These are phyloP conservation scores for Linderniella brevidens DNA, from an alignment of 257 asterid genomes.

Conservation along the genomic window DNA sequence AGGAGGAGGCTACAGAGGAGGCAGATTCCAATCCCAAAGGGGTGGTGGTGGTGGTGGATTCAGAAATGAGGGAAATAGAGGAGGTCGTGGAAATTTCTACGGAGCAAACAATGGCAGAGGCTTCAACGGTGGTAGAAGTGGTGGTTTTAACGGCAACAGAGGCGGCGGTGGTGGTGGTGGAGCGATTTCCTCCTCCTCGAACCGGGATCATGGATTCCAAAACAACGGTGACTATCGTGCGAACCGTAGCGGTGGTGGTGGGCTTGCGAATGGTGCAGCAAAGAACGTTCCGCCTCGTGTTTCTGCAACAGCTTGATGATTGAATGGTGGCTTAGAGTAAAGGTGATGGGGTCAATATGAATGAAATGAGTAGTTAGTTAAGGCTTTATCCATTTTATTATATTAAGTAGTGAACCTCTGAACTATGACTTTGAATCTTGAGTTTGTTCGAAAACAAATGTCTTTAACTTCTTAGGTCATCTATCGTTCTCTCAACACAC, in stretches of 20 bases:
- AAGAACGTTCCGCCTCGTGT: slow-evolving; percentile 42
- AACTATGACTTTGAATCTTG: too few species aligned
- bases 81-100: slow-evolving; percentile 67
- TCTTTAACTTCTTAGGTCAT: too few species aligned
- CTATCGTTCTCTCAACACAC: too few species aligned
- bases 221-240: too few species aligned
- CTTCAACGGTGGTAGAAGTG: slow-evolving; percentile 20
- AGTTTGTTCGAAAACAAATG: too few species aligned
- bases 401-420: too few species aligned
- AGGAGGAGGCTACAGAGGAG: slow-evolving; percentile 24
- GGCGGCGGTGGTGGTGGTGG: background rate
- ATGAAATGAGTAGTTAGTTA: too few species aligned
- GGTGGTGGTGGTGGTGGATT: slow-evolving; percentile 43
- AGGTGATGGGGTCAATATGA: too few species aligned
- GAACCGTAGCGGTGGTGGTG: slow-evolving; percentile 23
- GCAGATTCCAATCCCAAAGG: slow-evolving; percentile 37
- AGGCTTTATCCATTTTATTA: too few species aligned
- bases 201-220: too few species aligned
- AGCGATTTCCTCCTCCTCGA: background rate
- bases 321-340: background rate
- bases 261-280: slow-evolving; percentile 34
- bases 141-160: slow-evolving; percentile 29
- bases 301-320: slow-evolving; percentile 52
- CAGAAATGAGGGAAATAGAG: slow-evolving; percentile 27
- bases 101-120: slow-evolving; percentile 28